Evolutionary conservation across 2,329 filamentous ascomycete species (phyloP).

Genomic region (Mollisiaceae sp.): DNA sequence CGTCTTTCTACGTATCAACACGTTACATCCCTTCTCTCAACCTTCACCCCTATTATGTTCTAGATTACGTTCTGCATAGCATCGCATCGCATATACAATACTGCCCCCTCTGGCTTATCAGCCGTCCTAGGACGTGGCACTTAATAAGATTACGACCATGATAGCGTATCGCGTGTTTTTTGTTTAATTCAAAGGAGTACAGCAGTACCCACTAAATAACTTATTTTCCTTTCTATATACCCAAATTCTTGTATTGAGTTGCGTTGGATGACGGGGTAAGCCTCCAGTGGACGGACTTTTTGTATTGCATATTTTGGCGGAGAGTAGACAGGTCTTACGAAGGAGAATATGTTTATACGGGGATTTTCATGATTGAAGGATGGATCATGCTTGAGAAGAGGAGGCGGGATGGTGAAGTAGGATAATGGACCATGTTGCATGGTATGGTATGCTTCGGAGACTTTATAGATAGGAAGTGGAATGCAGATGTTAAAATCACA

Average conservation of each 20-base stretch:
- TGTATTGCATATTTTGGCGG: conserved; percentile 11
- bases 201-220: conserved; percentile 9
- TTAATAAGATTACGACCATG: conserved; percentile 32
- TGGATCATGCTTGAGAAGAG: background rate
- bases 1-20: conserved; percentile 11
- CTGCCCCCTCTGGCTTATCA: conserved; percentile 32
- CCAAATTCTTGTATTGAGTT: conserved; percentile 40
- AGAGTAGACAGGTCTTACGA: conserved; percentile 8
- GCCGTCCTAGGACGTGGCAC: conserved; percentile 23
- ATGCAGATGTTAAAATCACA: conserved; percentile 19
- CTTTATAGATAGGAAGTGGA: conserved; percentile 23
- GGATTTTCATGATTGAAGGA: background rate
- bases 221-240: conserved; percentile 39
- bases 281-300: conserved; percentile 15
- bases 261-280: conserved; percentile 20
- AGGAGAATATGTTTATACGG: conserved; percentile 26
- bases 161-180: conserved; percentile 24
- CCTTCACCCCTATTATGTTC: conserved; percentile 39
- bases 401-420: background rate
- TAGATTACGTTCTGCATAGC: conserved; percentile 37
- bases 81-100: conserved; percentile 28
- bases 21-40: conserved; percentile 13
- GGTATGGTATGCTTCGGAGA: conserved; percentile 4
- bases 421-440: conserved; percentile 18
- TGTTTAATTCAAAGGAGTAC: conserved; percentile 16